phyloP scores from a whole-genome alignment of 2,329 filamentous ascomycete species.

The Claviceps paspali region DNA sequence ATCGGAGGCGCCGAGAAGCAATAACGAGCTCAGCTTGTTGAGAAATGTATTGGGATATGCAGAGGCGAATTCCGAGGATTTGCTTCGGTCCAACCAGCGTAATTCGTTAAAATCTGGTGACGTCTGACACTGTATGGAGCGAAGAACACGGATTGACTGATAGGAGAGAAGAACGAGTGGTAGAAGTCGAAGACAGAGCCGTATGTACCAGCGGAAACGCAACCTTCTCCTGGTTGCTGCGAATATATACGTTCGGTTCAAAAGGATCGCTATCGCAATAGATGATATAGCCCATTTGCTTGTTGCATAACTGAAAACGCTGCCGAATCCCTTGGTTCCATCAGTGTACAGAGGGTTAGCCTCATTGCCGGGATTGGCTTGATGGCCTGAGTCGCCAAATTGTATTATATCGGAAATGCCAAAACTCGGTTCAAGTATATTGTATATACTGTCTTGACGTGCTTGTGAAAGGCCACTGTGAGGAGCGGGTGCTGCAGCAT shows the following conservation, averaged over 20 bases:
- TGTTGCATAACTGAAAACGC: conserved; percentile 78
- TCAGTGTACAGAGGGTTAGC: conserved; percentile 39
- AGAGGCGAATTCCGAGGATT: conserved; percentile 53
- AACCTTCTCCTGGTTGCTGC: conserved; percentile 73
- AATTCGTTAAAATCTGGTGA: conserved; percentile 54
- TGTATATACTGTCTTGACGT: conserved; percentile 13
- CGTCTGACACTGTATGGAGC: conserved; percentile 86
- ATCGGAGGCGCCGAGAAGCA: conserved; percentile 63
- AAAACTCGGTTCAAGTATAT: conserved; percentile 15
- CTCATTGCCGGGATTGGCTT: conserved; percentile 7
- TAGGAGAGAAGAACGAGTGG: conserved; percentile 55
- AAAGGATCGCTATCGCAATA: conserved; percentile 67
- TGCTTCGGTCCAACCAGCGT: conserved; percentile 53
- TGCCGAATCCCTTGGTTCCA: conserved; percentile 56
- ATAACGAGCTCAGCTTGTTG: conserved; percentile 52
- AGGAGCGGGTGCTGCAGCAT: conserved; percentile 9
- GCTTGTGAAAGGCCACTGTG: conserved; percentile 10
- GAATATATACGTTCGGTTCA: conserved; percentile 89
- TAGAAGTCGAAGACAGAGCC: conserved; percentile 52
- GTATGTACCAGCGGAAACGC: conserved; percentile 56
- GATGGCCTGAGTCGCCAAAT: neutral
- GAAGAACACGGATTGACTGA: conserved; percentile 57
- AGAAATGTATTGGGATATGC: conserved; percentile 53
- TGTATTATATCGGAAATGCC: conserved; percentile 1
- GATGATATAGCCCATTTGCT: conserved; percentile 87